Evolutionary conservation across 139 green algal species (phyloP).

Genomic region (Tetratostichococcus sp.): DNA sequence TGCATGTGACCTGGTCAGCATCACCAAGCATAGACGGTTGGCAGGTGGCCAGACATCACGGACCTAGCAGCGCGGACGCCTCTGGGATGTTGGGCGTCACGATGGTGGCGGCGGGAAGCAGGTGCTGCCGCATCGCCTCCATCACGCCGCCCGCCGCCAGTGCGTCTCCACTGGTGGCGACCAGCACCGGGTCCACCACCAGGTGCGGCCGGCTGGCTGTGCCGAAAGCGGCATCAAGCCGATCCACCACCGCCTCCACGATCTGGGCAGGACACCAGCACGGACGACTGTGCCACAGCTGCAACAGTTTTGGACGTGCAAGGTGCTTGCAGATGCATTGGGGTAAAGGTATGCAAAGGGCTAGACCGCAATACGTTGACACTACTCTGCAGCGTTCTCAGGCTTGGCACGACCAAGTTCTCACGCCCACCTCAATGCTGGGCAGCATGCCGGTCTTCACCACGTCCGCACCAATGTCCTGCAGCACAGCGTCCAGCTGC

Average conservation of each 20-base stretch:
- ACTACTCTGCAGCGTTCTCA: too few species aligned
- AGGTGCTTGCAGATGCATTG: too few species aligned
- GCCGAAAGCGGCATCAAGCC: constrained; percentile 12
- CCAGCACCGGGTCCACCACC: constrained; percentile 93
- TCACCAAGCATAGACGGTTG: too few species aligned
- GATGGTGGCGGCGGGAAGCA: constrained; percentile 79
- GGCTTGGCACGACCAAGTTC: too few species aligned
- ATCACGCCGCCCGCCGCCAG: constrained; percentile 61
- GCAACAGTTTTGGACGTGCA: too few species aligned
- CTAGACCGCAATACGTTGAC: too few species aligned
- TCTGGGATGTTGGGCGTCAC: constrained; percentile 94
- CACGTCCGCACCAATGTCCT: constrained; percentile 75
- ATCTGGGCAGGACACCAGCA: too few species aligned
- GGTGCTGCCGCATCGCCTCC: constrained; percentile 35
- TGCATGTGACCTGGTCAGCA: too few species aligned
- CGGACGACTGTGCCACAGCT: too few species aligned
- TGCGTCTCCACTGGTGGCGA: constrained; percentile 79
- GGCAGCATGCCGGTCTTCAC: constrained; percentile 97
- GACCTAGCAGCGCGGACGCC: constrained; percentile 78
- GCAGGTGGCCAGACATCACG: too few species aligned
- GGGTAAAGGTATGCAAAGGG: too few species aligned
- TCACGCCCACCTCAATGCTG: constrained; percentile 34
- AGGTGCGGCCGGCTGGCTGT: constrained; percentile 25
- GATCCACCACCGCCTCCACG: constrained; percentile 52
- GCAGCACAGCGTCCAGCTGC: constrained; percentile 81